Base-by-base conservation (phyloP, 768 basidiomycete genomes). In the Russula brevipes region DNA sequence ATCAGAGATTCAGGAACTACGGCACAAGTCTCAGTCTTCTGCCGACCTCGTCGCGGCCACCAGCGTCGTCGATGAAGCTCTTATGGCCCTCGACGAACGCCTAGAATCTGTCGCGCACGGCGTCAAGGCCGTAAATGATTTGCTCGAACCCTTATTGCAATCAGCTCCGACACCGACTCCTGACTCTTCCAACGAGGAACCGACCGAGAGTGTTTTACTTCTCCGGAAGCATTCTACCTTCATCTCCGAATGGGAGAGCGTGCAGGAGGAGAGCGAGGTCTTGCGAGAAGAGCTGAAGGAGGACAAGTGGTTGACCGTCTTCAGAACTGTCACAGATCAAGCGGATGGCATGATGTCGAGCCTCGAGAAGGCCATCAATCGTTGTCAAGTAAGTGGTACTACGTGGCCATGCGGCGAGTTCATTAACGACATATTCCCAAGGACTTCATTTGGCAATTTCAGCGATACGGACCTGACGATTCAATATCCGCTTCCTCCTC, bases 271-370 rank as follows among this genome's bases (percentile, higher is more conserved):
- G 69, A 89, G 87, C 59, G 86, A 89, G 49, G 84, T 87, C 33
- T 75, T 98, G 61, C 80, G 88, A 66, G 93, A 95, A 70, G 97
- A 99, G 75, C 79, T 98, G 66, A 94, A 91, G 76, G 96, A 98
- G 74, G 96, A 98, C 75, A 95, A 95, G 70, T 97, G 93, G 92
- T 80, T 98, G 69, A 89, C 89, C 11, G 91, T 98, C 24, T 98
- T 98, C 75, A 83, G 94, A 67, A 95, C 91, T 5, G 91, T 94
- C 61, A 87, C 92, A 47, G 89, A 94, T 70, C 95, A 98, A 73
- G 95, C 96, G 47, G 92, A 94, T 72, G 93, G 92, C 31, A 97
- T 98, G 96, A 96, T 98, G 93, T 85, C 85, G 35, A 91, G 91
- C 70, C 76, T 99, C 68, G 92, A 98, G 77, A 98, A 96, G 74